Evolutionary conservation across 768 basidiomycete genomes (phyloP).

Genomic region (Cystofilobasidium macerans): DNA sequence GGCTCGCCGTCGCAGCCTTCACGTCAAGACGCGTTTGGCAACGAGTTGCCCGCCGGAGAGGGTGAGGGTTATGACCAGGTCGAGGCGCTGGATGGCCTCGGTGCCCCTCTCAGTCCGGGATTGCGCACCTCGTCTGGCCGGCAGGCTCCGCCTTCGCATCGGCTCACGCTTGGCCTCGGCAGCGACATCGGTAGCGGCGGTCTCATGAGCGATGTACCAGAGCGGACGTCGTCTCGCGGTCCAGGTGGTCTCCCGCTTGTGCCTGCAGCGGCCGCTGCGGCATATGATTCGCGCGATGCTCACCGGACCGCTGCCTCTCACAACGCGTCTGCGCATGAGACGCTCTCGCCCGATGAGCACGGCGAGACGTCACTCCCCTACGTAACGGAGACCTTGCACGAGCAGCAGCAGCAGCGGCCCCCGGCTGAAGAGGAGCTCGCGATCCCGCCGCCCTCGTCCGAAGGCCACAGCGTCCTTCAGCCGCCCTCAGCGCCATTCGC

Average conservation of each 20-base stretch:
- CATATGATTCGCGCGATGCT: too few relatives aligned
- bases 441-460: neutral
- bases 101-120: neutral
- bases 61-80: neutral
- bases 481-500: conserved; percentile 5
- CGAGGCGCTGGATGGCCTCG: neutral
- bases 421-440: neutral
- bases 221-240: neutral
- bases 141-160: neutral
- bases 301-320: neutral
- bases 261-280: neutral
- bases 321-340: neutral
- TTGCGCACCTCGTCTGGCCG: neutral
- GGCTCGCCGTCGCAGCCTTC: neutral
- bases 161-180: conserved; percentile 13
- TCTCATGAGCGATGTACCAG: neutral
- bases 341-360: neutral
- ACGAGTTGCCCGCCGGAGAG: conserved; percentile 24
- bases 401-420: too few relatives aligned
- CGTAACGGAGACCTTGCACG: too few relatives aligned
- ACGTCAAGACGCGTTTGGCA: conserved; percentile 16
- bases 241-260: neutral
- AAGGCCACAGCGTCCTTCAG: conserved; percentile 2
- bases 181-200: neutral
- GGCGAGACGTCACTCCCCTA: conserved; percentile 17